Conservation (phyloP, 768 basidiomycete genomes). For the Tulasnella calospora region DNA sequence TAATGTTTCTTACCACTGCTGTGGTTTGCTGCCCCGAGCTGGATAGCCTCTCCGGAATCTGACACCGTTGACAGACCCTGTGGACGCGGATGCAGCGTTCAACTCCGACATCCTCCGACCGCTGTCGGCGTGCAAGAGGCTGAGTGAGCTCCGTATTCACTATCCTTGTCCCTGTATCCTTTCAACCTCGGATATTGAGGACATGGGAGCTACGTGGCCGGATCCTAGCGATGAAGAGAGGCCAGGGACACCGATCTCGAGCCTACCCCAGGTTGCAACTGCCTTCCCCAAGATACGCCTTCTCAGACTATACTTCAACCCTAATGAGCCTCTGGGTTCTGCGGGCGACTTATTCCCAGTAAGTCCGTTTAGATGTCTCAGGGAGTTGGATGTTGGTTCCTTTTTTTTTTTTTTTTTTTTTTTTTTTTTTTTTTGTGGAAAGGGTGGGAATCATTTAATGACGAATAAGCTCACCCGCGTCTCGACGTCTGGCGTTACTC, state of each 20-base stretch:
- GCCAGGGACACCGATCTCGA: not conserved
- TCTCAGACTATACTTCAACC: not conserved
- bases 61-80: not conserved
- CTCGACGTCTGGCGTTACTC: too few species aligned
- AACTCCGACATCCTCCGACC: not conserved
- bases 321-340: not conserved
- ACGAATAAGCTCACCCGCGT: too few species aligned
- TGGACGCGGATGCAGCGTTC: not conserved
- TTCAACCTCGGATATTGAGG: not conserved
- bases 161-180: not conserved
- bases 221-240: not conserved
- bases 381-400: not conserved
- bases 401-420: too few species aligned
- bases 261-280: not conserved
- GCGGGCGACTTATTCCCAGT: not conserved
- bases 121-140: not conserved
- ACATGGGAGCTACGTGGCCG: not conserved
- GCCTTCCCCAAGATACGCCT: not conserved
- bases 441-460: too few species aligned
- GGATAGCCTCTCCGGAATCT: not conserved
- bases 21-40: not conserved
- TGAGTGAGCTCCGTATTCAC: not conserved
- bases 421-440: too few species aligned
- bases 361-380: not conserved
- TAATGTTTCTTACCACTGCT: not conserved